Conservation (phyloP, 2,329 filamentous ascomycete species). For the Talaromyces sp. region DNA sequence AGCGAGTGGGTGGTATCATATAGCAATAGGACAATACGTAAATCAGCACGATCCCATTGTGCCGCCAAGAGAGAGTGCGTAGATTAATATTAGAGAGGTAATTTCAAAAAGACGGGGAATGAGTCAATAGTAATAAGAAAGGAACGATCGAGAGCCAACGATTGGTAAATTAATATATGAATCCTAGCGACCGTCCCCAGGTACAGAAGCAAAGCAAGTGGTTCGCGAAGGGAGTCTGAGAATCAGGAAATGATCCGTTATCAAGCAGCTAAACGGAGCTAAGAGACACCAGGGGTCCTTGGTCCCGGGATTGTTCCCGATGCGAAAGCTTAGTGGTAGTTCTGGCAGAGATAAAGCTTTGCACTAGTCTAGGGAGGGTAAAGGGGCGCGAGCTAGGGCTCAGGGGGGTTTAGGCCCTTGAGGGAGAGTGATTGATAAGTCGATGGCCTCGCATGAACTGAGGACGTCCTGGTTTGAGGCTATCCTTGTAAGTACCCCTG, state of each 20-base stretch:
- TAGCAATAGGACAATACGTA: not conserved
- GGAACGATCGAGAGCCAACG: conserved; percentile 1
- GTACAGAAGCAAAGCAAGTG: not conserved
- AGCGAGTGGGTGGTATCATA: not conserved
- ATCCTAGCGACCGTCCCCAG: conserved; percentile 4
- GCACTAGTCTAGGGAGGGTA: conserved; percentile 5
- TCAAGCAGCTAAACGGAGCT: not conserved
- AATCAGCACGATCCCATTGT: not conserved
- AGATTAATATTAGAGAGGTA: not conserved
- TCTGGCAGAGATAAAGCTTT: not conserved
- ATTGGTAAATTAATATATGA: conserved; percentile 1
- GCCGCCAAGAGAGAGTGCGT: not conserved
- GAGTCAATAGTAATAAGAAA: not conserved
- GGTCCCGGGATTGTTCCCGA: not conserved
- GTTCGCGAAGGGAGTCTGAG: not conserved
- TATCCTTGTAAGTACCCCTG: not conserved
- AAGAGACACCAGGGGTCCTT: conserved; percentile 1
- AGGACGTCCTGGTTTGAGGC: not conserved
- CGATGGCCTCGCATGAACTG: conserved; percentile 1
- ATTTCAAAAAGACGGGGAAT: not conserved
- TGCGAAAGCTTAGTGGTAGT: not conserved
- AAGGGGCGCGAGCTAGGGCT: not conserved
- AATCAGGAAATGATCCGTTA: not conserved
- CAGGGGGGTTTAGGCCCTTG: not conserved
- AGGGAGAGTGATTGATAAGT: not conserved